Evolutionary conservation across 305 asterid genomes (phyloP).

Genomic region (Fraxinus ornus): DNA sequence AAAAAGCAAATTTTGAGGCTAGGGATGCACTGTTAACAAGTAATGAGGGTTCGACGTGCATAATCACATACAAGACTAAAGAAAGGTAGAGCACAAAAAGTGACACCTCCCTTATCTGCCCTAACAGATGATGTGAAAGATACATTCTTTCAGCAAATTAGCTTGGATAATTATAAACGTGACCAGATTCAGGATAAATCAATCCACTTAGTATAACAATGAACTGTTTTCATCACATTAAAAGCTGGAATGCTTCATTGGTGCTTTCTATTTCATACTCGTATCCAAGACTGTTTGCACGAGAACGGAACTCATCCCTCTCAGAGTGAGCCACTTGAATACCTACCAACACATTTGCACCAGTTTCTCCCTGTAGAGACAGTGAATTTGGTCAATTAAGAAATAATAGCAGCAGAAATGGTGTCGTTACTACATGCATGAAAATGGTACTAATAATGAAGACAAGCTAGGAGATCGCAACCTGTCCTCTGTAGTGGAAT

Average conservation of each 20-base stretch:
- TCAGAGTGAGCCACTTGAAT: constrained; percentile 71
- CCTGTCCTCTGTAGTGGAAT: constrained; percentile 96
- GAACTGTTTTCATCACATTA: constrained; percentile 55
- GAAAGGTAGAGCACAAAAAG: background rate
- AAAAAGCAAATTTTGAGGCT: background rate
- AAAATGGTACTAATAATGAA: background rate
- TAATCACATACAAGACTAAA: background rate
- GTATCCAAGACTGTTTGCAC: constrained; percentile 70
- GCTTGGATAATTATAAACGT: background rate
- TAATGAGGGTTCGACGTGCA: background rate
- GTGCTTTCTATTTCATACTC: constrained; percentile 67
- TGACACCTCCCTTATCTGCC: background rate
- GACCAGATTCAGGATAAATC: background rate
- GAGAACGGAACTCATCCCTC: constrained; percentile 57
- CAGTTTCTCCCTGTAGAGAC: constrained; percentile 64
- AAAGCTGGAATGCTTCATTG: constrained; percentile 65
- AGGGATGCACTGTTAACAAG: background rate
- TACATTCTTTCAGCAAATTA: background rate
- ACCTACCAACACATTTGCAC: constrained; percentile 90
- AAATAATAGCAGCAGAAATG: background rate
- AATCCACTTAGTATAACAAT: background rate
- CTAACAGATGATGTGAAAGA: background rate
- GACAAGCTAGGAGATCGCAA: constrained; percentile 5
- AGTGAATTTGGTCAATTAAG: background rate
- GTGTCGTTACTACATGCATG: background rate